These are phyloP conservation scores for Dacryopinax primogenitus DNA, from an alignment of 768 basidiomycete species.

Conservation along the genomic window DNA sequence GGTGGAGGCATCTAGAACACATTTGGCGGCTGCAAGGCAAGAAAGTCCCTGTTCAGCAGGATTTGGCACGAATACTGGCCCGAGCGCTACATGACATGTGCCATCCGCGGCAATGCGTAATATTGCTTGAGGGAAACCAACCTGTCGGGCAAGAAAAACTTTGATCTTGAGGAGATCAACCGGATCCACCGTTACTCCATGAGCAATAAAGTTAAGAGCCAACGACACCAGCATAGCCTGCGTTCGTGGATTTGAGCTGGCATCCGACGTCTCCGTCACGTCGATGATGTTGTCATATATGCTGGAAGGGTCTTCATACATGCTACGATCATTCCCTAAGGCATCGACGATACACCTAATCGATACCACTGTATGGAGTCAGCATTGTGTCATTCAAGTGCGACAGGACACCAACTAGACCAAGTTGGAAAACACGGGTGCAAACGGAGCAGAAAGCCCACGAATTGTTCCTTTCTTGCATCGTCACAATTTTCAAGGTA, in stretches of 20 bases:
- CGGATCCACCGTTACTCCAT: slow-evolving; percentile 44
- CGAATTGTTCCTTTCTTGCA: slow-evolving; percentile 43
- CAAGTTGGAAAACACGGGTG: slow-evolving; percentile 55
- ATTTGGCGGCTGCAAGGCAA: slow-evolving; percentile 46
- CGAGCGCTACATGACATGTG: slow-evolving; percentile 43
- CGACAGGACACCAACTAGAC: slow-evolving; percentile 37
- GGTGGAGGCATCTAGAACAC: slow-evolving; percentile 48
- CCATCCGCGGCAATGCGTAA: slow-evolving; percentile 37
- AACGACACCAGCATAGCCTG: slow-evolving; percentile 48
- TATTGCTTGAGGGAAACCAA: slow-evolving; percentile 45
- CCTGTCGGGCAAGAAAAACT: slow-evolving; percentile 32
- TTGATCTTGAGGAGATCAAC: slow-evolving; percentile 50
- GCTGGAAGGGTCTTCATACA: slow-evolving; percentile 22
- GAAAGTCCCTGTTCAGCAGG: slow-evolving; percentile 37
- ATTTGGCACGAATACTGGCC: slow-evolving; percentile 27
- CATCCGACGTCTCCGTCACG: neutral
- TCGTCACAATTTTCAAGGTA: slow-evolving; percentile 43
- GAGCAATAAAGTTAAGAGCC: slow-evolving; percentile 52
- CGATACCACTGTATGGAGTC: slow-evolving; percentile 38
- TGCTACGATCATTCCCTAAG: slow-evolving; percentile 43
- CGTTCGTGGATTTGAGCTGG: neutral
- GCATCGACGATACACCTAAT: slow-evolving; percentile 52
- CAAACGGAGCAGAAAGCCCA: slow-evolving; percentile 53
- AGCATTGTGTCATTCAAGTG: neutral
- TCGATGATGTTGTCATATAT: slow-evolving; percentile 7